phyloP scores from a whole-genome alignment of 2,329 filamentous ascomycete species.

The Alternaria consortialis region DNA sequence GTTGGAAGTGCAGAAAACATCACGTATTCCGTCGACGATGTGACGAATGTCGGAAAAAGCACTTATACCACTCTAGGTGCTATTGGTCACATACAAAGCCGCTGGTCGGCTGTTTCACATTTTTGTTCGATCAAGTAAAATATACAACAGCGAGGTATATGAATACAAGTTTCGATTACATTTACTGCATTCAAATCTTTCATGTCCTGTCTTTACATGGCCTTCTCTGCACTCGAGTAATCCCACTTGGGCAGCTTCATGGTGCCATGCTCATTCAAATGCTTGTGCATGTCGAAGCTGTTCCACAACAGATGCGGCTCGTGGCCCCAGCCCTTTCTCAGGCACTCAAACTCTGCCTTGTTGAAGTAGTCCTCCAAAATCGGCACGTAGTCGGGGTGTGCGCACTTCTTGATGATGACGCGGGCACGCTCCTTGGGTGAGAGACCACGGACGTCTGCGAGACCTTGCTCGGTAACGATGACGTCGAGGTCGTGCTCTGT shows the following conservation, averaged over 20 bases:
- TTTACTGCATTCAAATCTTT: not conserved
- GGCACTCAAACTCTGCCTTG: slow-evolving; percentile 84
- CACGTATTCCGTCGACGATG: not conserved
- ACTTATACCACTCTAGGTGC: not conserved
- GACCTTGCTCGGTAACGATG: slow-evolving; percentile 79
- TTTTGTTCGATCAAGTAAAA: not conserved
- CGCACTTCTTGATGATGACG: slow-evolving; percentile 86
- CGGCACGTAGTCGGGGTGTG: slow-evolving; percentile 83
- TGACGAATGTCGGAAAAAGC: not conserved
- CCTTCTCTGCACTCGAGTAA: slow-evolving; percentile 28
- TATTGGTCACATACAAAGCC: not conserved
- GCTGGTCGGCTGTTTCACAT: not conserved
- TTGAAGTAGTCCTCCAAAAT: slow-evolving; percentile 85
- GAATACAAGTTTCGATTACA: not conserved
- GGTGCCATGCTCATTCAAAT: slow-evolving; percentile 80
- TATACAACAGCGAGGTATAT: not conserved
- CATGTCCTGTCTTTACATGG: not conserved
- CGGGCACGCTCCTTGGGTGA: slow-evolving; percentile 80
- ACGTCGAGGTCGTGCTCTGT: slow-evolving; percentile 93
- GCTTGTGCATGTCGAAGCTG: slow-evolving; percentile 88
- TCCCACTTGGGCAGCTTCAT: slow-evolving; percentile 83
- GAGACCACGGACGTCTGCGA: slow-evolving; percentile 85
- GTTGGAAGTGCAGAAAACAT: not conserved
- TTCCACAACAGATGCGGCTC: slow-evolving; percentile 89
- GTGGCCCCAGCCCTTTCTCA: slow-evolving; percentile 87